Base-by-base conservation (phyloP, 75 land plant genomes). In the Selaginella tamariscina region DNA sequence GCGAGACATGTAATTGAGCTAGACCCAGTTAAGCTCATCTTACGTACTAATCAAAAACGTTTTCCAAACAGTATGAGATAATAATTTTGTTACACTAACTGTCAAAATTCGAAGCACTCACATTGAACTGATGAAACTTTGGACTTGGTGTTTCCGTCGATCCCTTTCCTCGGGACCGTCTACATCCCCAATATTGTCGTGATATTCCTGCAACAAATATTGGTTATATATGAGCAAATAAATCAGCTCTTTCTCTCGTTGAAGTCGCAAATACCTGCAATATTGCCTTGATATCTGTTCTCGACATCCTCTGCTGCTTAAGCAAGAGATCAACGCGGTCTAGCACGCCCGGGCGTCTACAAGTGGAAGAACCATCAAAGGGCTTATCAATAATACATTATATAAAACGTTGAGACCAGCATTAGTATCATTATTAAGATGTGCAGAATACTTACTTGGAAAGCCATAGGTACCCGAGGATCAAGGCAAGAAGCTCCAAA, bases 81-180 rank as follows among this genome's bases (percentile, higher is more conserved):
- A 5, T 39, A 39, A 5, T 5, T 5, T 39, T 5, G 49, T 39
- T 5, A 39, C 49, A 15, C 49, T 15, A 39, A 15, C 49, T 39
- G n/a, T n/a, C n/a, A n/a, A n/a, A n/a, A n/a, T n/a, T n/a, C n/a
- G n/a, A n/a, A n/a, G n/a, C n/a, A n/a, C 31, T 80, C 68, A 80
- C 82, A 80, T 69, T 1, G 85, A 82, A 29, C 71, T 75, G 29
- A 94, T 87, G 72, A 94, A 85, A 59, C 79, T 89, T 39, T 83
- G 81, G 20, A 89, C 81, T 68, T 72, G 85, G 59, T 76, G 69
- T 39, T 85, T 82, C 44, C 80, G 74, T 29, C 82, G 70, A 24
- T 93, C 95, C 72, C 80, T 86, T 69, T 93, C 98, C 62, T 93
- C 98, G 24, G 86, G 82, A 39, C 96, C 96, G 73, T 89, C 98